Base-by-base conservation (phyloP, 495 filamentous ascomycete species). In the Trichoderma reesei region DNA sequence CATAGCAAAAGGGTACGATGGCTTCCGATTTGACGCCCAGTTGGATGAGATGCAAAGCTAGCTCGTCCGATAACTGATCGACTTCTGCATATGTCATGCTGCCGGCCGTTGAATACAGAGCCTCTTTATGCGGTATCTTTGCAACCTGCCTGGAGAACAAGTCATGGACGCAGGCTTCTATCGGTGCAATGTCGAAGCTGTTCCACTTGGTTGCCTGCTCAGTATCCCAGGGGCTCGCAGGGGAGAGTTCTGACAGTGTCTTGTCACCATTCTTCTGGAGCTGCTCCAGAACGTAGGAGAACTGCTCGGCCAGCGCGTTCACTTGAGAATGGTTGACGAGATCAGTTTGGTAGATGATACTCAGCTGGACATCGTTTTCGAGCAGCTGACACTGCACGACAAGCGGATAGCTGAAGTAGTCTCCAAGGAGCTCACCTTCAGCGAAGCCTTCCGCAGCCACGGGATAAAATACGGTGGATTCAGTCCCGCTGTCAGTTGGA, bases 1-100 rank as follows among this genome's bases (percentile, higher is more conserved):
- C 72, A 14, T 79, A 67, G 63, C 72, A 76, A 33, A 81, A 64
- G 7, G 75, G 76, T 16, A 81, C 69, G 33, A 77, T 46, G 9
- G 62, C 67, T 31, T 71, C 79, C 1, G 73, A 68, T 5, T 10
- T 26, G 26, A 61, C 38, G 59, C 59, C 59, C 7, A 61, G 16
- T 3, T 38, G n/a, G 9, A 10, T 8, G 33, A 61, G 59, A 10
- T 61, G 31, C 2, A 5, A 9, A 13, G 59, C 59, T 11, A 61
- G n/a, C 9, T 26, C 6, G n/a, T n/a, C 3, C 8, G 59, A 38
- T 5, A 38, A 26, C 3, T n/a, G 6, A n/a, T 61, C 59, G 26
- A 61, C 5, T 9, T 38, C 59, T n/a, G 1, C 33, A 26, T 61
- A 61, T 3, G 59, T 61, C 36, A 61, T 20, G n/a, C 36, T 38